Evolutionary conservation across 1,139 yeast genomes (phyloP).

Genomic region (Saccharomycopsis phalli): DNA sequence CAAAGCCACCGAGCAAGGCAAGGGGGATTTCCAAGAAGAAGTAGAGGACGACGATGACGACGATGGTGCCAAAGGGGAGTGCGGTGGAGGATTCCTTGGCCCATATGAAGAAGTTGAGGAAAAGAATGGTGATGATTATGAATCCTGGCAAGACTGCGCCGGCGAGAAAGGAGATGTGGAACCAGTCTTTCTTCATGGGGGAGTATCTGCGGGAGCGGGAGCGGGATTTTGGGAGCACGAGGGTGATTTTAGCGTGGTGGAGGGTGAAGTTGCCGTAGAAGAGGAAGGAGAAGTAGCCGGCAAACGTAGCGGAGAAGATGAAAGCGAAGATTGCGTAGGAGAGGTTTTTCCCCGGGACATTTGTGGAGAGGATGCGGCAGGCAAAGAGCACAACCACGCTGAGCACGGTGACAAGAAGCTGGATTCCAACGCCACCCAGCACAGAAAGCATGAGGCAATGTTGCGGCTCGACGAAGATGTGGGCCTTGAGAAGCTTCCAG

Average conservation of each 20-base stretch:
- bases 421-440: constrained; percentile 17
- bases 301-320: constrained; percentile 13
- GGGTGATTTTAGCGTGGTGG: neutral
- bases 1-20: constrained; percentile 60
- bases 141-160: constrained; percentile 56
- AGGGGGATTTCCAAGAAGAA: constrained; percentile 64
- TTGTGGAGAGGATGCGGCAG: constrained; percentile 13
- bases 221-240: neutral
- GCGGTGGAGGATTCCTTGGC: constrained; percentile 70
- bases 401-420: constrained; percentile 13
- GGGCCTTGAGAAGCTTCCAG: constrained; percentile 50
- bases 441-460: constrained; percentile 11
- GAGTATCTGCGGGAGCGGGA: neutral
- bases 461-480: constrained; percentile 36
- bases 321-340: constrained; percentile 15
- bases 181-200: constrained; percentile 11
- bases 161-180: constrained; percentile 37
- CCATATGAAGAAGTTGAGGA: constrained; percentile 65
- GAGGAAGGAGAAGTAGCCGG: constrained; percentile 15
- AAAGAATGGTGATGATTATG: constrained; percentile 42
- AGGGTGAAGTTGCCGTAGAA: constrained; percentile 11
- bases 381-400: constrained; percentile 17
- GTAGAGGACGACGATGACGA: constrained; percentile 49
- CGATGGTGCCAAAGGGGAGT: constrained; percentile 64
- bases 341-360: constrained; percentile 18